Evolutionary conservation across 1,284 basidiomycete genomes (phyloP), one percentile per base, ranked within the genome.

Genomic region (Kalmanozyma brasiliensis): DNA sequence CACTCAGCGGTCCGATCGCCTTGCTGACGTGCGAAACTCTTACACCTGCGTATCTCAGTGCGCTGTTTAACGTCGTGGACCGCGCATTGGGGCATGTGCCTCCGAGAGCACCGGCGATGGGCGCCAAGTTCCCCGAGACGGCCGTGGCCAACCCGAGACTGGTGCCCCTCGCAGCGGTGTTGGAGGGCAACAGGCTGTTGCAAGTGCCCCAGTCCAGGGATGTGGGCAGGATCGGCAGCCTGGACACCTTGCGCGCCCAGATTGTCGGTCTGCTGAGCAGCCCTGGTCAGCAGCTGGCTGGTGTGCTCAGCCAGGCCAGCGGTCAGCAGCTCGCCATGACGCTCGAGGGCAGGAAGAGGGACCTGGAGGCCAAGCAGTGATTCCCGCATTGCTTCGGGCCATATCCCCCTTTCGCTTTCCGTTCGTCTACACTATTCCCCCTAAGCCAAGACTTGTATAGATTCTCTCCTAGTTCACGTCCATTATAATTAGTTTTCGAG

Each of bases 231-330:
- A 49, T 77, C 43, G 74, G 71, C n/a, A 48, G 59, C 36, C 51
- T 79, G 45, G 63, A 65, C 40, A 63, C 57, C 46, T 51, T 82
- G 14, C 55, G 74, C 24, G 57, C 73, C 8, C 80, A 82, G 68
- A 71, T 81, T 44, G 73, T 82, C 17, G 80, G 78, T 16, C 43
- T 82, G 46, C 63, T 82, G 33, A 69, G 68, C 22, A 52, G 65
- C 23, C 76, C 79, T 4, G 71, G 53, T 4, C 61, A 71, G 47
- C 74, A 77, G 63, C 44, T 82, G 30, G 73, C 76, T 6, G 68
- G 69, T 33, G 58, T 78, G 23, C 67, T 82, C 16, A 58, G 49
- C 26, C 74, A 76, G 53, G 80, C 79, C 2, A 40, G 52, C 14
- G 80, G 80, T 33, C 66, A 59, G 26, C 45, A 46, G 32, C 62